Evolutionary conservation across 2,329 filamentous ascomycete genomes (phyloP).

Genomic region (Colletotrichum salicis): DNA sequence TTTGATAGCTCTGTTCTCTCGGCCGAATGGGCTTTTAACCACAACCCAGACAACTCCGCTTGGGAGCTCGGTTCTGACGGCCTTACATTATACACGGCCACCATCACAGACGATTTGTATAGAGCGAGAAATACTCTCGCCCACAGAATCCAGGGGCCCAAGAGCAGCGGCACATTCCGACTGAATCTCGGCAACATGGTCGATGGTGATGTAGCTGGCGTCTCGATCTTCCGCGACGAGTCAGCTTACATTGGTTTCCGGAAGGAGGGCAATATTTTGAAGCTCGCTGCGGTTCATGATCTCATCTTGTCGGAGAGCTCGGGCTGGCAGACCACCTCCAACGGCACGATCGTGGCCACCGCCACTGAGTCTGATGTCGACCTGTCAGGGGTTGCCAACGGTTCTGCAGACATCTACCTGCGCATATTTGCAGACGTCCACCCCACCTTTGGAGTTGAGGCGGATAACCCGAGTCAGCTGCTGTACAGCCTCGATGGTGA

Average conservation of each 20-base stretch:
- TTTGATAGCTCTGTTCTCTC: constrained; percentile 49
- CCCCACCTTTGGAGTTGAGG: constrained; percentile 29
- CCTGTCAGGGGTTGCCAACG: neutral
- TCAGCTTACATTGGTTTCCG: constrained; percentile 63
- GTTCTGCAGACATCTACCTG: constrained; percentile 37
- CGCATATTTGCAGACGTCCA: constrained; percentile 39
- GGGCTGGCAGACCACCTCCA: constrained; percentile 45
- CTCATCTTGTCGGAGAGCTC: constrained; percentile 42
- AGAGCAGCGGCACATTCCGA: constrained; percentile 58
- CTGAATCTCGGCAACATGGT: constrained; percentile 59
- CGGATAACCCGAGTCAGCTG: constrained; percentile 32
- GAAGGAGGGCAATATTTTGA: constrained; percentile 37
- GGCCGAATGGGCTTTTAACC: constrained; percentile 68
- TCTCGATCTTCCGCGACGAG: constrained; percentile 62
- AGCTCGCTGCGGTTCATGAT: constrained; percentile 43
- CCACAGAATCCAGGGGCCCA: constrained; percentile 57
- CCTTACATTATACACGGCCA: constrained; percentile 58
- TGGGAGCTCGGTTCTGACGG: constrained; percentile 52
- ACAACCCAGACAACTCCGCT: constrained; percentile 64
- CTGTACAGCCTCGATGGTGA: constrained; percentile 57
- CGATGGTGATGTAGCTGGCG: constrained; percentile 61
- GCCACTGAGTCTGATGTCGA: neutral
- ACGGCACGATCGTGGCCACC: constrained; percentile 41
- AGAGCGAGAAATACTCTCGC: constrained; percentile 58
- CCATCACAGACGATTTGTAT: constrained; percentile 61